Base-by-base conservation (phyloP, 1,139 yeast genomes). In the Suhomyces bolitotheri region DNA sequence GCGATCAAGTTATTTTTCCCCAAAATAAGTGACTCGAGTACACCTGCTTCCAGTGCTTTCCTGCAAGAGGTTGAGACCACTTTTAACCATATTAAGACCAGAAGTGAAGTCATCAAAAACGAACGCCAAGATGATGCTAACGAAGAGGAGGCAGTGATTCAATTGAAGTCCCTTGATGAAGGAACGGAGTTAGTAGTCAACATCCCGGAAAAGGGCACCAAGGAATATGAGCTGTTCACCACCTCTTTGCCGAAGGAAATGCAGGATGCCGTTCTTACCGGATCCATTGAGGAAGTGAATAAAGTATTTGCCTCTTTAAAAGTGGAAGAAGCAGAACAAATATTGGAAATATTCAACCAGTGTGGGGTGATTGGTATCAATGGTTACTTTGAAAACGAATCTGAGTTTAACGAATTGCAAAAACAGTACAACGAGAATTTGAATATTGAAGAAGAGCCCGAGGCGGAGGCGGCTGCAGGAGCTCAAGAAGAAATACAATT, bases 121-220 rank as follows among this genome's bases (percentile, higher is more conserved):
- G 80, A 74, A 45, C 51, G 48, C 15, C 64, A 54, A 20, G 48
- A 39, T 3, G 24, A 19, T 4, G 50, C 43, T 12, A 17, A 17
- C 8, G 86, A 76, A 33, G 87, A 78, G 16, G 92, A 81, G 46
- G 94, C 85, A 35, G 78, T 80, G 46, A 89, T 92, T 47, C 97
- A 92, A 61, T 69, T 92, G 51, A 85, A 87, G 51, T 80, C 96
- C 0, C 76, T 90, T 35, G 97, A 92, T 60, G 96, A 94, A 22
- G 76, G 80, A 41, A 77, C 92, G 1, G 82, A 85, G 58, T 71
- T 92, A 32, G 70, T 78, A 34, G 90, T 92, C 12, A 75, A 72
- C 38, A 66, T 89, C 13, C 98, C 98, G 3, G 53, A 51, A 6
- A 69, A 71, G 35, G 85, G 79, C 31, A 54, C 71, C 2, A 61